Conservation (phyloP, 768 basidiomycete species). For the Phylloporus rhodoxanthus region DNA sequence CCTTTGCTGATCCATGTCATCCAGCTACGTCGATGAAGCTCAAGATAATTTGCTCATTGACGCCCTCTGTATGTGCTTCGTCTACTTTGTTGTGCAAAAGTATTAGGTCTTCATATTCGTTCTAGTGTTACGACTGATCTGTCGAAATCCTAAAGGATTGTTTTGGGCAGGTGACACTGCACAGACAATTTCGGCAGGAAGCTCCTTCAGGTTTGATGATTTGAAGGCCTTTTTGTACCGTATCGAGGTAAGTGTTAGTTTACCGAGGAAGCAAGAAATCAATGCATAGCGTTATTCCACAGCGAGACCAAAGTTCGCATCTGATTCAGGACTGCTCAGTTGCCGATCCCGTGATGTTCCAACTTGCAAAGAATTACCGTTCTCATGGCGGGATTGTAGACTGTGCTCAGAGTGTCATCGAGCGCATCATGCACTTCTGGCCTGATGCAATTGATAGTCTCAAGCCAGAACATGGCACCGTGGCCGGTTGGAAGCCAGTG, state of each 20-base stretch:
- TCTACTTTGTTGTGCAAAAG: not conserved
- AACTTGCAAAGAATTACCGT: too few species aligned
- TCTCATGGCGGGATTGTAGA: slow-evolving; percentile 12
- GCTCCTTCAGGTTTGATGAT: slow-evolving; percentile 66
- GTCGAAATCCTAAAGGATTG: slow-evolving; percentile 57
- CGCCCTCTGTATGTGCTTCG: slow-evolving; percentile 40
- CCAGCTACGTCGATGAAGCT: slow-evolving; percentile 63
- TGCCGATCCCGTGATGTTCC: slow-evolving; percentile 15
- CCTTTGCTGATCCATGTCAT: not conserved
- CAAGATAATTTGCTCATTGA: slow-evolving; percentile 71
- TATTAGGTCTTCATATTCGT: slow-evolving; percentile 4
- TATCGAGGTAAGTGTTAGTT: slow-evolving; percentile 42
- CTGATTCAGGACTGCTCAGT: slow-evolving; percentile 13
- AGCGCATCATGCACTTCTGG: slow-evolving; percentile 59
- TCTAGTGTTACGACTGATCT: slow-evolving; percentile 58
- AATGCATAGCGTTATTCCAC: not conserved
- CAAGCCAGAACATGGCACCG: slow-evolving; percentile 48
- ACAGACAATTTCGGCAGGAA: slow-evolving; percentile 69
- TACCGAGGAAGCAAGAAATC: not conserved
- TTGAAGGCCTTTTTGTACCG: slow-evolving; percentile 62
- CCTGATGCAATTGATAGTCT: slow-evolving; percentile 58
- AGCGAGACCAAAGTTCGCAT: slow-evolving; percentile 20
- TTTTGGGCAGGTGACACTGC: slow-evolving; percentile 82
- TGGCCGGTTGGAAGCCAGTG: slow-evolving; percentile 50
- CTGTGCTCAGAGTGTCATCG: slow-evolving; percentile 59